A percentile compares a stretch with the other conserved stretches of the same genome.
These are phyloP conservation scores for Bruguiera gymnorhiza DNA, from an alignment of 345 rosid genomes.

Conservation along the genomic window DNA sequence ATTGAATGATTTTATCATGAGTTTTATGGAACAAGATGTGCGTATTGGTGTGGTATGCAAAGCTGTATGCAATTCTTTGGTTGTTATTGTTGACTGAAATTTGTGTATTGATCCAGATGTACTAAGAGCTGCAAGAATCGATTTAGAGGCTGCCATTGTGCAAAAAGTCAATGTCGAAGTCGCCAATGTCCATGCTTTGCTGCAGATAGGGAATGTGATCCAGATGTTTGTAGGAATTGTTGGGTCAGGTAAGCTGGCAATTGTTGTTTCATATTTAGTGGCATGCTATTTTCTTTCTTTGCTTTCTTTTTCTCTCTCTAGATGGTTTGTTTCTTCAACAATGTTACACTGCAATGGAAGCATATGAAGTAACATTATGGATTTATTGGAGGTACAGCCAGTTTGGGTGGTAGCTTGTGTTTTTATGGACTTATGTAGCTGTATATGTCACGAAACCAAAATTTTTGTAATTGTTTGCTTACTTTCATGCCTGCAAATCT, in stretches of 20 bases:
- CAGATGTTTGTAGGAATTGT: slow-evolving; percentile 99
- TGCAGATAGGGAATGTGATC: slow-evolving; percentile 99
- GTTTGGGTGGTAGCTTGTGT: too few species aligned
- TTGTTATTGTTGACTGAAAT: slow-evolving; percentile 5
- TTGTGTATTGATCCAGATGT: slow-evolving; percentile 53
- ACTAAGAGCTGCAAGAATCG: slow-evolving; percentile 96
- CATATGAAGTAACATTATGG: too few species aligned
- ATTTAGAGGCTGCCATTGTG: slow-evolving; percentile 99
- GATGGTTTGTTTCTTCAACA: too few species aligned
- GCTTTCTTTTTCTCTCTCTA: not conserved
- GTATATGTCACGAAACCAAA: not conserved
- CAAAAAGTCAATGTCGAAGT: slow-evolving; percentile 99
- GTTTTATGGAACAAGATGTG: slow-evolving; percentile 3
- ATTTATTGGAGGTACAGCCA: too few species aligned
- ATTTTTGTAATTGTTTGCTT: too few species aligned
- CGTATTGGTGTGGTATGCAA: too few species aligned
- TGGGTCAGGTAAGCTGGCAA: slow-evolving; percentile 81
- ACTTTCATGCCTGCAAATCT: too few species aligned
- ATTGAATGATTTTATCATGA: not conserved
- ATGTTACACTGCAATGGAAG: too few species aligned
- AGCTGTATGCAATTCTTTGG: too few species aligned
- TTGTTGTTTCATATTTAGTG: not conserved
- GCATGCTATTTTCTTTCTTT: not conserved
- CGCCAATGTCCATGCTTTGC: slow-evolving; percentile 99
- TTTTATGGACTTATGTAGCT: not conserved